Percentiles rank a stretch among this genome's conserved stretches.
Conservation (phyloP, 257 asterid genomes). For the Anisodus tanguticus region DNA sequence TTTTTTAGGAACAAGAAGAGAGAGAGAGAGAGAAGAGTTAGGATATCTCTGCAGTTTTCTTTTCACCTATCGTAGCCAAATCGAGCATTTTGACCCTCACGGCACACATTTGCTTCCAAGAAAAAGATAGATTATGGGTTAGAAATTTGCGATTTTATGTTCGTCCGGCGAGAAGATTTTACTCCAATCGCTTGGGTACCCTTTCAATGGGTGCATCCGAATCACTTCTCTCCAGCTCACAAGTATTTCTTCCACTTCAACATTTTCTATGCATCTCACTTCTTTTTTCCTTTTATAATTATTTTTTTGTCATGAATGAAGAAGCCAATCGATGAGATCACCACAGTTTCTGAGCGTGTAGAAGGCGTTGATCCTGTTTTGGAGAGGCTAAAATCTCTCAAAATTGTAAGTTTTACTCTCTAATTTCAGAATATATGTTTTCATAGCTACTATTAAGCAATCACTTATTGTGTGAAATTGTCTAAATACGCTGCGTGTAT, state of each 20-base stretch:
- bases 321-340: constrained; percentile 70
- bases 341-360: constrained; percentile 80
- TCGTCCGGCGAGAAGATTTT: background rate
- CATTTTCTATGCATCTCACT: background rate
- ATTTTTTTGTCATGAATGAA: constrained; percentile 26
- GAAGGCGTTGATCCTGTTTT: constrained; percentile 72
- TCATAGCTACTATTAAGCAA: background rate
- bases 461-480: background rate
- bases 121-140: background rate
- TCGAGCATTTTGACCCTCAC: background rate
- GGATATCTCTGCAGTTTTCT: background rate
- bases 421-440: background rate
- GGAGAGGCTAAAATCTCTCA: constrained; percentile 77
- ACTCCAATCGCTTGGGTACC: too few relatives aligned
- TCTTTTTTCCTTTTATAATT: background rate
- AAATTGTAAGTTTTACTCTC: constrained; percentile 57
- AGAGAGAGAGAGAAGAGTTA: too few relatives aligned
- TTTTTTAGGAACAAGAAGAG: background rate
- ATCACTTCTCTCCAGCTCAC: constrained; percentile 65
- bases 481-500: too few relatives aligned
- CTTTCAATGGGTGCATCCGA: constrained; percentile 88
- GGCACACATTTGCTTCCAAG: background rate
- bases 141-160: background rate
- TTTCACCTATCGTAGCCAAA: background rate
- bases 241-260: constrained; percentile 44